Evolutionary conservation across 805 yeast genomes (phyloP), one percentile per base, ranked within the genome.

Genomic region (Pichia sporocuriosa): DNA sequence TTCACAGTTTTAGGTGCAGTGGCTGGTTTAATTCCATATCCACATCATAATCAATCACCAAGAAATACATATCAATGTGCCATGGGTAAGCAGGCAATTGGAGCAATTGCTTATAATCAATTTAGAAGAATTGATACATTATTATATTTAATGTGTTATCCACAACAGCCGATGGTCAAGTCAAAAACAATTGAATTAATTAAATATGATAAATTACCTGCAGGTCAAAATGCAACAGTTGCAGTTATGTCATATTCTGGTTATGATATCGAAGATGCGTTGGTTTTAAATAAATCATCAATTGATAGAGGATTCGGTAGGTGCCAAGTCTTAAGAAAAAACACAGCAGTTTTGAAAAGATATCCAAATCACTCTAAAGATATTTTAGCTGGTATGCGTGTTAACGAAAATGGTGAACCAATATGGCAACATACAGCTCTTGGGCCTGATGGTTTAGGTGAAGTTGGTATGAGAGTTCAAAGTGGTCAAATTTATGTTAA

Each of bases 191-290:
- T 93, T 52, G 98, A 93, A 66, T 70, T 93, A 47, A 90, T 93
- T 49, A 84, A 90, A 47, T 93, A 93, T 61, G 98, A 93, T 64
- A 89, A 93, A 60, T 70, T 93, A 32, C 98, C 98, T 4, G 98
- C 98, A 4, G 98, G 98, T 7, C 98, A 93, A 65, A 93, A 93
- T 62, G 98, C 98, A 9, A 85, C 95, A 1, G 98, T 93, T 44
- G 98, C 98, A 2, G 98, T 93, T 29, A 93, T 93, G 98, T 87
- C 96, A 7, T 93, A 93, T 58, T 90, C 97, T 0, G 98, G 98
- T 49, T 93, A 93, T 61, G 98, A 93, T 84, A 93, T 93, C 61
- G 97, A 93, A 67, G 98, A 93, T 79, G 98, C 98, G 6, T 72
- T 93, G 58, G 97, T 93, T 17, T 67, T 93, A 54, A 93, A 93